Evolutionary conservation across 352 stramenopile genomes (phyloP).

Genomic region (Phytophthora agathidicida): DNA sequence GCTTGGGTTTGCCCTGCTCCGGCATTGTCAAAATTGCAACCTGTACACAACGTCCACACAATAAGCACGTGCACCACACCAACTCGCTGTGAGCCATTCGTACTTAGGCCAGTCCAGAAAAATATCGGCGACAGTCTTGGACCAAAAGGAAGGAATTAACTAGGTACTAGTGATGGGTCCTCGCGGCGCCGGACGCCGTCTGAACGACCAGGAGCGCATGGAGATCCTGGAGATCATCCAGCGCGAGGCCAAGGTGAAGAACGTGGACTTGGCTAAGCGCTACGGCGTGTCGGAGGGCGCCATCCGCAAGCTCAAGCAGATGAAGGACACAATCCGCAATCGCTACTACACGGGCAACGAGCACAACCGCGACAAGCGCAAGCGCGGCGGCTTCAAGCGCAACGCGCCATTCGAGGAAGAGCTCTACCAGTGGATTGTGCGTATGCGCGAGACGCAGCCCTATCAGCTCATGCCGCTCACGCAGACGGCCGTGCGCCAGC

Average conservation of each 20-base stretch:
- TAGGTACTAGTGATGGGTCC: constrained; percentile 56
- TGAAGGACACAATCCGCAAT: constrained; percentile 84
- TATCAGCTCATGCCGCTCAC: constrained; percentile 88
- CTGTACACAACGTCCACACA: constrained; percentile 7
- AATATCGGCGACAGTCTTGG: constrained; percentile 6
- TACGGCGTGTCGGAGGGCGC: constrained; percentile 88
- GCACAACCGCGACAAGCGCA: constrained; percentile 87
- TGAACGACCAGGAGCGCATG: constrained; percentile 92
- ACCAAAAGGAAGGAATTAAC: background rate
- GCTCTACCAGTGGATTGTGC: constrained; percentile 87
- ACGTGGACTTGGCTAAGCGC: constrained; percentile 83
- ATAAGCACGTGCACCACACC: background rate
- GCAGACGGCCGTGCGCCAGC: constrained; percentile 83
- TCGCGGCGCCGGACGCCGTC: constrained; percentile 73
- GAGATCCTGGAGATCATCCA: constrained; percentile 87
- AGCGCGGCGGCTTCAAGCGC: constrained; percentile 81
- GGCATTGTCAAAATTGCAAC: background rate
- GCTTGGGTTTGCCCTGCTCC: constrained; percentile 1
- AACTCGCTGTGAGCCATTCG: constrained; percentile 29
- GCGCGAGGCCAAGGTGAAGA: constrained; percentile 85
- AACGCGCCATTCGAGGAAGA: constrained; percentile 88
- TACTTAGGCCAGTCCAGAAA: constrained; percentile 32
- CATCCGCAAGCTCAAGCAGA: constrained; percentile 90
- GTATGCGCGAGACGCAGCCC: constrained; percentile 80
- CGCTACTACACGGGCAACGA: constrained; percentile 87